phyloP scores from a whole-genome alignment of 768 basidiomycete species.

The Amanita molliuscula region DNA sequence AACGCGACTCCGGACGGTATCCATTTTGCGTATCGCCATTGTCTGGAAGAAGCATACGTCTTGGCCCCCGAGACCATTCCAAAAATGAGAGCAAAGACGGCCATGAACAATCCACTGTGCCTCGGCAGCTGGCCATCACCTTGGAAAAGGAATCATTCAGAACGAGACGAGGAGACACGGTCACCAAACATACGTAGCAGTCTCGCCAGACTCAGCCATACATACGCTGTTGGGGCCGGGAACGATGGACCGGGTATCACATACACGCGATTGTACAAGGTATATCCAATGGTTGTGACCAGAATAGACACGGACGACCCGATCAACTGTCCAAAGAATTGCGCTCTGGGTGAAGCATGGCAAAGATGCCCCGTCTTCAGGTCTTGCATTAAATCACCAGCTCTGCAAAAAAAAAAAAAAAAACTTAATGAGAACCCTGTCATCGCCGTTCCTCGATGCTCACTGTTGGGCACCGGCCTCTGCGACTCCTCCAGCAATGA shows the following conservation, averaged over 20 bases:
- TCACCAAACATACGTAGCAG: conserved; percentile 48
- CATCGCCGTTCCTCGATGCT: conserved; percentile 12
- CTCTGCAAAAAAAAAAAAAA: too few species aligned
- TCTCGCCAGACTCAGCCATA: conserved; percentile 78
- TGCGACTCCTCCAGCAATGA: conserved; percentile 94
- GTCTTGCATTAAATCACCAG: conserved; percentile 98
- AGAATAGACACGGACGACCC: conserved; percentile 84
- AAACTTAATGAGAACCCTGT: conserved; percentile 2
- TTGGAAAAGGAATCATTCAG: conserved; percentile 21
- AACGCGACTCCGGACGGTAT: conserved; percentile 92
- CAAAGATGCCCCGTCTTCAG: conserved; percentile 95
- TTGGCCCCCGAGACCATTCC: conserved; percentile 58
- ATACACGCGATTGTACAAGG: conserved; percentile 81
- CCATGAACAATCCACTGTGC: conserved; percentile 70
- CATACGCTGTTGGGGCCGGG: conserved; percentile 90
- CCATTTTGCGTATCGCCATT: conserved; percentile 54
- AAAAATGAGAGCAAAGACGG: conserved; percentile 64
- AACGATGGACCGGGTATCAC: conserved; percentile 90
- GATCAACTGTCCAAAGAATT: conserved; percentile 90
- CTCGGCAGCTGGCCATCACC: conserved; percentile 79
- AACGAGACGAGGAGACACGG: conserved; percentile 8
- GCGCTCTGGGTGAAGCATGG: conserved; percentile 83
- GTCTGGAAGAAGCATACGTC: conserved; percentile 39
- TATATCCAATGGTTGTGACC: conserved; percentile 82
- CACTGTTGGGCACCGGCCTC: conserved; percentile 93